Evolutionary conservation across 163 green algal species (phyloP).

Genomic region (Prototheca cutis): DNA sequence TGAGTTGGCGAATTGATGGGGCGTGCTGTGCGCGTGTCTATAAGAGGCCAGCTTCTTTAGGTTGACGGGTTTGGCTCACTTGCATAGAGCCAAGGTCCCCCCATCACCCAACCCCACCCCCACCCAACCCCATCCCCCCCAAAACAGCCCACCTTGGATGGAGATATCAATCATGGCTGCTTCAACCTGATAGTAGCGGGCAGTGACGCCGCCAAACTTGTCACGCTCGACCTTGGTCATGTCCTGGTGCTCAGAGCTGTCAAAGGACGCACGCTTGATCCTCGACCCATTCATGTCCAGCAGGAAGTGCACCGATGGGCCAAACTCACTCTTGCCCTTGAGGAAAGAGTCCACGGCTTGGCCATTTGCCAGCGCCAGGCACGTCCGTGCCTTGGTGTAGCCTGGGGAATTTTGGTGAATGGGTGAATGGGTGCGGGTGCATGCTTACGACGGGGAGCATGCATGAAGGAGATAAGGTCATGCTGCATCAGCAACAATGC

Average conservation of each 20-base stretch:
- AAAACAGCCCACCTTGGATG: neutral
- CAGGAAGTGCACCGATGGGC: slow-evolving; percentile 1
- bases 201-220: slow-evolving; percentile 8
- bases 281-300: slow-evolving; percentile 14
- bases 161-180: neutral
- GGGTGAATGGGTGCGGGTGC: too few species aligned
- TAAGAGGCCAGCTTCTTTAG: neutral
- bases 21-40: neutral
- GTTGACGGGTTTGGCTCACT: neutral
- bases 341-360: slow-evolving; percentile 6
- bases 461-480: too few species aligned
- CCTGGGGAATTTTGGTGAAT: too few species aligned
- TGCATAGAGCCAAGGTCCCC: neutral
- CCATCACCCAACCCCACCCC: neutral
- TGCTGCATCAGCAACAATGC: too few species aligned
- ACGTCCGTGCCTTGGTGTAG: slow-evolving; percentile 4
- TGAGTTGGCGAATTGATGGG: too few species aligned
- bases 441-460: too few species aligned
- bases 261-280: slow-evolving; percentile 1
- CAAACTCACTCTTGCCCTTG: neutral
- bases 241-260: neutral
- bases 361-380: slow-evolving; percentile 16
- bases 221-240: neutral
- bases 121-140: too few species aligned
- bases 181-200: slow-evolving; percentile 11